Evolutionary conservation across 164 flowering plant species (phyloP), one percentile per base, ranked within the genome.

Genomic region (Umbellularia californica): DNA sequence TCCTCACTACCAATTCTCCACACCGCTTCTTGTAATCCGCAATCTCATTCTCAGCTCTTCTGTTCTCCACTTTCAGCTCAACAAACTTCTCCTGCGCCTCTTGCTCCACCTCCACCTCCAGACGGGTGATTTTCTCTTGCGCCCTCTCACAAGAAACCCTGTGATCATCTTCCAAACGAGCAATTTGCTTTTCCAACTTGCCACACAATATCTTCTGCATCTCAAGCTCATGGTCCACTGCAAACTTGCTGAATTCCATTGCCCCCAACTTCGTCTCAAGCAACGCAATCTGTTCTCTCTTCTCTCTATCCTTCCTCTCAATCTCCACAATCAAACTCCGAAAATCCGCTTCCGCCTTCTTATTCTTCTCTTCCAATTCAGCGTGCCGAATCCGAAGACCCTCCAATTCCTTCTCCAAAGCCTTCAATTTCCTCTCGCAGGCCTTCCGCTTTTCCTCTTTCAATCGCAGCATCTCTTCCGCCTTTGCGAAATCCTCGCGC

Each of bases 21-120:
- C 64, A 81, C 68, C 78, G 87, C 66, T 66, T 71, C 79, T 82
- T 80, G 89, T 85, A 84, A 86, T 63, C 65, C 79, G 47, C 69
- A 25, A 58, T 27, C 2, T 27, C 64, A 27, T 15, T 58, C 35
- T 27, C 63, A 24, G 47, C 24, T 52, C 47, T 71, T 10, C 63
- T 79, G 70, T 83, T 87, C 81, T 85, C 90, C 50, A 70, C 69
- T 86, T 78, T 76, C 19, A 87, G 76, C 68, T 79, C 74, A 30
- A 76, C 13, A 50, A 81, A 69, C 71, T 23, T 70, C 47, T 72
- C 83, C 28, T 69, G 77, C 14, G 65, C 82, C 41, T 71, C 73
- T 9, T 47, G 63, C 75, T 77, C 83, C 73, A 65, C 52, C 28
- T 50, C n/a, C 64, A 5, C 11, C 73, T 5, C 11, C 64, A 71